Evolutionary conservation across 2,329 filamentous ascomycete genomes (phyloP), one percentile per base, ranked within the genome.

Genomic region (Beauveria varroae): DNA sequence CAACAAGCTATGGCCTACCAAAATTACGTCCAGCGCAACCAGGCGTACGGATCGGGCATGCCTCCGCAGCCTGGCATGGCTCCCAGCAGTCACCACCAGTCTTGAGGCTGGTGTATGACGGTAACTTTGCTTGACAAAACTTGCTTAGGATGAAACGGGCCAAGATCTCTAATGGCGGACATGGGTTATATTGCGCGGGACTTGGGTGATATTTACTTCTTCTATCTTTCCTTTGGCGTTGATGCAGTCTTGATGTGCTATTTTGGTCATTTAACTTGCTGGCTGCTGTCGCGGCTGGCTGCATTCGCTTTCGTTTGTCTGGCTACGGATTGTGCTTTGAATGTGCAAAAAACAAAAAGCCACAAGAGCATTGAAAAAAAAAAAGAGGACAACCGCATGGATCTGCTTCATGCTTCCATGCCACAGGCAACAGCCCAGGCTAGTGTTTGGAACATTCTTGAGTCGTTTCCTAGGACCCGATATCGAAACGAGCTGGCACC

Each of bases 1-100:
- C 87, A 91, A 70, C 87, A 92, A 74, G 89, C 91, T 64, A 81
- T 91, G 70, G 88, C 88, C 40, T 96, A 96, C 73, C 88, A 91
- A 72, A 90, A 86, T 74, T 95, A 95, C 72, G 86, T 96, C 69
- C 87, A 89, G 74, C 87, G 86, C 75, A 75, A 71, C 65, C 84
- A 84, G 71, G 82, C 83, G 66, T 86, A 85, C 70, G 88, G 88
- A 70, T 93, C 92, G 69, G 86, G 85, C 57, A 91, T 96, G 86
- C 88, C 89, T 58, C 83, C 88, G 59, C 87, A 90, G 72, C 81
- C 84, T 65, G 86, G 89, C 68, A 90, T 95, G 83, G 88, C 89
- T 62, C 89, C 91, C 70, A 90, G 91, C 77, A 87, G 90, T 69
- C 88, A 90, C 67, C 90, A 93, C 74, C 88, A 90, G 76, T 87